phyloP scores from a whole-genome alignment of 768 basidiomycete species.

The Tremella yokohamensis region DNA sequence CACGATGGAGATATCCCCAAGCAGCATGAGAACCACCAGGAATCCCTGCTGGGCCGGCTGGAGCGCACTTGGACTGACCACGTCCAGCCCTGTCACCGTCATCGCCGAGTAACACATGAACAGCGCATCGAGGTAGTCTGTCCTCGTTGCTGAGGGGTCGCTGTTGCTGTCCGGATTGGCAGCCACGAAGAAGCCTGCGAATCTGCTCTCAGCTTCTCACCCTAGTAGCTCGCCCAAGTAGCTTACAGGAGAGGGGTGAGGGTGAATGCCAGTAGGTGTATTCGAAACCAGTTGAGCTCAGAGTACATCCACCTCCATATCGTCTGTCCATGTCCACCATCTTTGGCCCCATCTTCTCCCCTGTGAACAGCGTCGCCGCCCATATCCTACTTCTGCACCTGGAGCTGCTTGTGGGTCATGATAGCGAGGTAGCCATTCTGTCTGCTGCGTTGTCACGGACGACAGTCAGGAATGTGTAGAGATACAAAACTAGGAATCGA shows the following conservation, averaged over 20 bases:
- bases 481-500: too few species aligned
- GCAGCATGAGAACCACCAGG: constrained; percentile 19
- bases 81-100: constrained; percentile 6
- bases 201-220: background rate
- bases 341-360: too few species aligned
- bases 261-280: constrained; percentile 17
- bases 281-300: constrained; percentile 13
- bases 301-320: background rate
- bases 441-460: too few species aligned
- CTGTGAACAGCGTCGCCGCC: too few species aligned
- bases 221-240: background rate
- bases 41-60: constrained; percentile 21
- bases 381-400: too few species aligned
- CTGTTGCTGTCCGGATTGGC: constrained; percentile 13
- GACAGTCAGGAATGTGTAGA: too few species aligned
- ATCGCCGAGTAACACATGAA: constrained; percentile 29
- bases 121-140: constrained; percentile 18
- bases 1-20: constrained; percentile 12
- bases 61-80: constrained; percentile 18
- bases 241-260: constrained; percentile 17
- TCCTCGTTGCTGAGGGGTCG: constrained; percentile 3
- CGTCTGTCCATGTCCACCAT: background rate
- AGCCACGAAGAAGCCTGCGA: constrained; percentile 25
- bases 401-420: too few species aligned
- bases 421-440: too few species aligned